These are phyloP conservation scores for Curvularia hawaiiensis DNA, from an alignment of 2,329 filamentous ascomycete species.

Conservation along the genomic window DNA sequence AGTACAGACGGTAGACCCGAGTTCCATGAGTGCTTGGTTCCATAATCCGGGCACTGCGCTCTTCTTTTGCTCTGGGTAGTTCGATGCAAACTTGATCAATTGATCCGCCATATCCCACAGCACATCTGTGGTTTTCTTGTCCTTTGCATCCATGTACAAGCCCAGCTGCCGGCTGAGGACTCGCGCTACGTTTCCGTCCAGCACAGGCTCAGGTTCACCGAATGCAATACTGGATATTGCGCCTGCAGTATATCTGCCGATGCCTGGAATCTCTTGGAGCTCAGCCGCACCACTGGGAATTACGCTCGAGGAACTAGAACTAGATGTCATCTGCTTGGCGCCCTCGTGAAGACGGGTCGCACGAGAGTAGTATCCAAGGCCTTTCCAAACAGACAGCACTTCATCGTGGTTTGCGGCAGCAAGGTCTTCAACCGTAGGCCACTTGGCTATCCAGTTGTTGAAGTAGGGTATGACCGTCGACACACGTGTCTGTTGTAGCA, in stretches of 20 bases:
- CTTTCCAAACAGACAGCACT: conserved; percentile 64
- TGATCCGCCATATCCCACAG: conserved; percentile 64
- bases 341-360: conserved; percentile 65
- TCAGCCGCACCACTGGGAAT: conserved; percentile 56
- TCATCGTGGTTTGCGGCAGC: conserved; percentile 61
- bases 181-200: conserved; percentile 67
- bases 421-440: conserved; percentile 64
- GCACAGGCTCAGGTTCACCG: conserved; percentile 63
- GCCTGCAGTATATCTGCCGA: conserved; percentile 67
- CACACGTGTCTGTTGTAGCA: conserved; percentile 70
- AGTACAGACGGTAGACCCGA: conserved; percentile 66
- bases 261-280: conserved; percentile 61
- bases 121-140: conserved; percentile 59
- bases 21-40: conserved; percentile 70
- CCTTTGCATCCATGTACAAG: conserved; percentile 61
- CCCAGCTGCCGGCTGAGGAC: conserved; percentile 67
- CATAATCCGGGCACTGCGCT: conserved; percentile 63
- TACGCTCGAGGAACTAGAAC: conserved; percentile 50
- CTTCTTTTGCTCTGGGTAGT: conserved; percentile 30
- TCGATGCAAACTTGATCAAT: conserved; percentile 59
- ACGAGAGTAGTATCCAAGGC: conserved; percentile 69
- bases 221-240: conserved; percentile 68
- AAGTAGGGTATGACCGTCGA: conserved; percentile 67
- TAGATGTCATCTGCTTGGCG: conserved; percentile 56
- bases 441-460: conserved; percentile 65